Base-by-base conservation (phyloP, 2,329 filamentous ascomycete genomes). In the Sclerotinia glacialis region DNA sequence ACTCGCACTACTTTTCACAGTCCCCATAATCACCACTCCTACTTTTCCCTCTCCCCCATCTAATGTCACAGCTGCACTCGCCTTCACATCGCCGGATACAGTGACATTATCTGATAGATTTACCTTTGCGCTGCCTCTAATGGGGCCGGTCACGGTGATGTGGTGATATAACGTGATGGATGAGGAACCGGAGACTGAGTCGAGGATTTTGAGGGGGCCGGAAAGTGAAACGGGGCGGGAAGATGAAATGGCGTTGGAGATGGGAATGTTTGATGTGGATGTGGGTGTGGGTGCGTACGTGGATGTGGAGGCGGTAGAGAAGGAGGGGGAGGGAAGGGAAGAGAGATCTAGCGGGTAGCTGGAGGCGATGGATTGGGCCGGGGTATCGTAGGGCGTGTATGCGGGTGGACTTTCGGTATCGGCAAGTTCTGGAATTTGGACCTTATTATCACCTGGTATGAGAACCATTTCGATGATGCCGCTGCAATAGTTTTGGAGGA, bases 201-300 rank as follows among this genome's bases (percentile, higher is more conserved):
- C 71, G 9, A 70, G 67, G 34, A 73, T 68, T 34, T 69, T 62
- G 26, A 73, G 62, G 0, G 71, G 71, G 0, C 71, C 71, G 8
- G 44, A 53, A 8, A 73, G 62, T 2, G 65, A 61, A 11, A 73
- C 69, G 0, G 71, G 16, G 18, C 31, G 23, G 14, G 37, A 52
- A 7, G 71, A 62, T 42, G 60, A 69, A 21, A 73, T 49, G 7
- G 66, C 59, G 26, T 73, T 67, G 7, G 69, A 71, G 28, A 66
- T 40, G 14, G 69, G 71, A 16, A 67, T 59, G 23, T 64, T 64
- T 3, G 11, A 28, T 16, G 31, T 37, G 5, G 61, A 21, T 26
- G 7, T 40, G 5, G 61, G 23, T 26, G 7, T 28, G n/a, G 54
- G n/a, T n/a, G 59, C 5, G 14, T 16, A 16, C 6, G 37, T 40